Conservation (phyloP, 768 basidiomycete species). For the Russula virescens region DNA sequence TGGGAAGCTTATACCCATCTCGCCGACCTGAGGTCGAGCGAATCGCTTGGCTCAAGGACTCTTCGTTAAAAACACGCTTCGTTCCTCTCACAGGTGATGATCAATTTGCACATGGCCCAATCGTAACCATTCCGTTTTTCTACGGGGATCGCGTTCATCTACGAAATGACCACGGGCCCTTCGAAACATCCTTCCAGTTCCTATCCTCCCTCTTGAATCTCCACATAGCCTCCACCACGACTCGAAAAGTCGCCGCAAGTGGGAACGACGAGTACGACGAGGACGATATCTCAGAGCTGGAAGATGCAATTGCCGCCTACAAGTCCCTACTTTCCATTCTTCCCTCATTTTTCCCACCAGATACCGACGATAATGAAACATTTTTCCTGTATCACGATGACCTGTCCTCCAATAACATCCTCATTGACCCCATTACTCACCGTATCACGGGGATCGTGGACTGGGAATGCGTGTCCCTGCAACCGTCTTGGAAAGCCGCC, state of each 20-base stretch:
- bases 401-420: conserved; percentile 14
- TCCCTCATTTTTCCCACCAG: background rate
- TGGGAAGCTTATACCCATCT: background rate
- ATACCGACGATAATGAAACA: background rate
- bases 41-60: background rate
- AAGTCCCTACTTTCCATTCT: background rate
- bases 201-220: background rate
- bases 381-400: conserved; percentile 17
- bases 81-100: background rate
- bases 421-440: conserved; percentile 21
- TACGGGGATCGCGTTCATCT: background rate
- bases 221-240: background rate
- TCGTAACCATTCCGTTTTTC: background rate
- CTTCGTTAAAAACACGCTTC: background rate
- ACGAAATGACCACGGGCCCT: background rate
- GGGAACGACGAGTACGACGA: background rate
- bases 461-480: conserved; percentile 16
- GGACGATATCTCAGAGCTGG: background rate
- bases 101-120: background rate
- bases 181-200: background rate
- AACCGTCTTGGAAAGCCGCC: conserved; percentile 1
- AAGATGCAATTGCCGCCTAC: background rate
- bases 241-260: background rate
- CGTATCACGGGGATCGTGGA: conserved; percentile 18
- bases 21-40: background rate